Conservation (phyloP, 2,329 filamentous ascomycete genomes). For the Colletotrichum sp. region DNA sequence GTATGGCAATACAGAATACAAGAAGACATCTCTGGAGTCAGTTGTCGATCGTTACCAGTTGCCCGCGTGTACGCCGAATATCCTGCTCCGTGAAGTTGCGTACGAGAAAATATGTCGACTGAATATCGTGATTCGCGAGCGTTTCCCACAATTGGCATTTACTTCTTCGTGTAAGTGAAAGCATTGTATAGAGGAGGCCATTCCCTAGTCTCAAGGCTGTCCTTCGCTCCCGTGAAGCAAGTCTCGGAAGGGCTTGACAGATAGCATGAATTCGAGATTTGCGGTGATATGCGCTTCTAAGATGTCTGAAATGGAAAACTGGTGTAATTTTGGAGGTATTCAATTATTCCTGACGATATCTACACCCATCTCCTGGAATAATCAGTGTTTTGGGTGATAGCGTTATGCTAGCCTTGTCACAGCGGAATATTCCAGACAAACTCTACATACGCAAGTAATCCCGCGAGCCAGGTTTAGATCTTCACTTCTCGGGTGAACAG, state of each 20-base stretch:
- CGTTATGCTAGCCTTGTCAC: not conserved
- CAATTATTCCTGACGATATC: not conserved
- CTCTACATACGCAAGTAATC: not conserved
- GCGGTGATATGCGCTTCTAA: not conserved
- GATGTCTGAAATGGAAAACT: not conserved
- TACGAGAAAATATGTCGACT: not conserved
- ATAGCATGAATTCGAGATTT: not conserved
- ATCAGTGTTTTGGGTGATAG: not conserved
- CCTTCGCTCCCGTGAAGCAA: not conserved
- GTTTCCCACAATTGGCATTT: not conserved
- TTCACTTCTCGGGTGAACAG: not conserved
- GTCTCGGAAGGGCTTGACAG: not conserved
- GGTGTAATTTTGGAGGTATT: not conserved
- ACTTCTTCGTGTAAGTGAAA: not conserved
- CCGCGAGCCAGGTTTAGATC: not conserved
- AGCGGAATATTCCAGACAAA: not conserved
- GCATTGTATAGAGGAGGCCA: not conserved
- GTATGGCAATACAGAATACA: not conserved
- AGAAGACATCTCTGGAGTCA: not conserved
- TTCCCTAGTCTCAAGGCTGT: not conserved
- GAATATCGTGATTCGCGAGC: not conserved
- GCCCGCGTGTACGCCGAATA: not conserved
- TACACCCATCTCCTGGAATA: not conserved
- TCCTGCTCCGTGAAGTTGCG: not conserved
- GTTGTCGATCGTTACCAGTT: not conserved